These are phyloP conservation scores for Pseudopithomyces maydicus DNA, from an alignment of 2,329 filamentous ascomycete species.

Conservation along the genomic window DNA sequence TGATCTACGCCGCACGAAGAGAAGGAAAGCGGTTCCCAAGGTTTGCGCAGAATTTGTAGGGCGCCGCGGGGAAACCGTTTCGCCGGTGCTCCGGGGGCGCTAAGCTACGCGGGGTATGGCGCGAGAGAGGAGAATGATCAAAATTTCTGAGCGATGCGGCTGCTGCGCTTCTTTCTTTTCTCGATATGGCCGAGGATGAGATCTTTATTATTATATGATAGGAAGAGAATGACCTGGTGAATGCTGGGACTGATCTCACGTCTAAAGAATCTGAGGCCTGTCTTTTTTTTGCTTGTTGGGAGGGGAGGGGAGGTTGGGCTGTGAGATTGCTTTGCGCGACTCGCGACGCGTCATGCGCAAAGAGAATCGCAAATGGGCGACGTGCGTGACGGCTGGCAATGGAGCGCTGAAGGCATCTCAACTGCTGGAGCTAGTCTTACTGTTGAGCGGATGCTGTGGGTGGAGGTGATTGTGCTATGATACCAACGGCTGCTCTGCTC, in stretches of 20 bases:
- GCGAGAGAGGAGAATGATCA: slow-evolving; percentile 14
- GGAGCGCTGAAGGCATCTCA: too few relatives aligned
- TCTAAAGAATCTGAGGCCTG: slow-evolving; percentile 42
- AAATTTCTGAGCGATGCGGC: slow-evolving; percentile 1
- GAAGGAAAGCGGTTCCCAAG: slow-evolving; percentile 54
- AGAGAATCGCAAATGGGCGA: too few relatives aligned
- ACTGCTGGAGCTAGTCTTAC: too few relatives aligned
- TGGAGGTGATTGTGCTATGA: too few relatives aligned
- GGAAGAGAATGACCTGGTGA: slow-evolving; percentile 47
- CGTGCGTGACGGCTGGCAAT: too few relatives aligned
- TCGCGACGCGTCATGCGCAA: too few relatives aligned
- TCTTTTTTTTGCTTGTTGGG: slow-evolving; percentile 1
- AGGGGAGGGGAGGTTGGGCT: too few relatives aligned
- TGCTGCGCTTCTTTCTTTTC: slow-evolving; percentile 14
- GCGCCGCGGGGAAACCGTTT: neutral
- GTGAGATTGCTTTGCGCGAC: too few relatives aligned
- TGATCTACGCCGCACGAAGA: slow-evolving; percentile 78
- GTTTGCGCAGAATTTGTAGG: slow-evolving; percentile 28
- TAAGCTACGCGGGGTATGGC: neutral
- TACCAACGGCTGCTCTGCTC: too few relatives aligned
- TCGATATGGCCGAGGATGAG: slow-evolving; percentile 45
- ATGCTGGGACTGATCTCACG: slow-evolving; percentile 42
- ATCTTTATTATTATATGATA: slow-evolving; percentile 38
- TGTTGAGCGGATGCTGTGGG: too few relatives aligned
- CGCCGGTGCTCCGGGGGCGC: neutral